Evolutionary conservation across 176 grass and related monocot genomes (phyloP).

Genomic region (Paspalum notatum): DNA sequence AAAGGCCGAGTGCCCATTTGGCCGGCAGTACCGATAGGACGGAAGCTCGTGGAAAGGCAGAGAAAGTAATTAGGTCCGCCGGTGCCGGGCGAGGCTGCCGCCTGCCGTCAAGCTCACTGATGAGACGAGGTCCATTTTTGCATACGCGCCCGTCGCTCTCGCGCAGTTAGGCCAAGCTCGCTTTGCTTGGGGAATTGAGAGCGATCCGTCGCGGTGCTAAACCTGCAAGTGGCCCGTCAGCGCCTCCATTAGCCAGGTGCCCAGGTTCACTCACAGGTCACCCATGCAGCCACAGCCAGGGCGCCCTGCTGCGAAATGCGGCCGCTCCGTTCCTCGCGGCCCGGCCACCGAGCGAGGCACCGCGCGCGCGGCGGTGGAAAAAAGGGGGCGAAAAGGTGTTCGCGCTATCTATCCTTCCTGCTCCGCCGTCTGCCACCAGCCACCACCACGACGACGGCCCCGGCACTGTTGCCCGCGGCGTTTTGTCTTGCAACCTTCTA

Average conservation of each 20-base stretch:
- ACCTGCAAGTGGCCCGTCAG: not conserved
- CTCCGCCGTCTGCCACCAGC: not conserved
- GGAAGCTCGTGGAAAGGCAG: slow-evolving; percentile 3
- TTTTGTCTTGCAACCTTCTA: not conserved
- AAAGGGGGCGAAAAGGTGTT: not conserved
- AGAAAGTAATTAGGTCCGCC: slow-evolving; percentile 2
- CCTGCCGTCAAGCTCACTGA: not conserved
- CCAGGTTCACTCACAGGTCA: too few species aligned
- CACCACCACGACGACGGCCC: not conserved
- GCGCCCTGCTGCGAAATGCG: not conserved
- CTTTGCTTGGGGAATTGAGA: not conserved
- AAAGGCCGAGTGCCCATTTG: slow-evolving; percentile 9
- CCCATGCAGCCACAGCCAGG: not conserved
- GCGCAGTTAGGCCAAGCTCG: slow-evolving; percentile 5
- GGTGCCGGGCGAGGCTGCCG: too few species aligned
- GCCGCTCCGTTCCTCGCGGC: not conserved
- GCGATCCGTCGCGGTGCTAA: too few species aligned
- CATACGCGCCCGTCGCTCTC: not conserved
- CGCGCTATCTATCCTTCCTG: not conserved
- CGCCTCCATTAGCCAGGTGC: slow-evolving; percentile 16
- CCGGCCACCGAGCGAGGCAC: not conserved
- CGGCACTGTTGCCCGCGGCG: not conserved
- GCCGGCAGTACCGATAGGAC: not conserved
- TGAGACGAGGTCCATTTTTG: not conserved
- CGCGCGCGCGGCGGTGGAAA: not conserved